These are phyloP conservation scores for Lentinula guzmanii DNA, from an alignment of 768 basidiomycete genomes.

Conservation along the genomic window DNA sequence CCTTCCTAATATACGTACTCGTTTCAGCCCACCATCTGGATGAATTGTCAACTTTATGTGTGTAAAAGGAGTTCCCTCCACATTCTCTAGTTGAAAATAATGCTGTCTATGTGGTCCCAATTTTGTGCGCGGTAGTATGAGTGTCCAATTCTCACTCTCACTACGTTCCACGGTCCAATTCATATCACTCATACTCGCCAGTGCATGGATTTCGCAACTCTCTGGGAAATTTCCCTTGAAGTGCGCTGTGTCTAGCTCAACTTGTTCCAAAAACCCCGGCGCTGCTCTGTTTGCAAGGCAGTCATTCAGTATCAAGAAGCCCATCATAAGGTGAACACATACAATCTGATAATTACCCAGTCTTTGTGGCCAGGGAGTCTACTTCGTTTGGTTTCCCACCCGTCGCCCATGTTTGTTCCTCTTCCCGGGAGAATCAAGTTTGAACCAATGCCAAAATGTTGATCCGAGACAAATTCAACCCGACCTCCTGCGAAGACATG, in stretches of 20 bases:
- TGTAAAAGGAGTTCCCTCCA: slow-evolving; percentile 53
- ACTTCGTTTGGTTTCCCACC: slow-evolving; percentile 97
- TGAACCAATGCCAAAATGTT: slow-evolving; percentile 89
- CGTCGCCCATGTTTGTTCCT: slow-evolving; percentile 94
- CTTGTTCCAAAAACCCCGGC: slow-evolving; percentile 64
- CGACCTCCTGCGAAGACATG: slow-evolving; percentile 87
- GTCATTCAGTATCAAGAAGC: slow-evolving; percentile 3
- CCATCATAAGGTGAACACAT: slow-evolving; percentile 22
- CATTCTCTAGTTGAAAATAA: slow-evolving; percentile 76
- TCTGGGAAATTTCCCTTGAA: slow-evolving; percentile 97
- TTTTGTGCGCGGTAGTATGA: slow-evolving; percentile 69
- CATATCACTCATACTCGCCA: slow-evolving; percentile 27
- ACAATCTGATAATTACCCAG: slow-evolving; percentile 90
- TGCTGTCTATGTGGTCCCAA: slow-evolving; percentile 89
- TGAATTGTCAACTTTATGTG: slow-evolving; percentile 87
- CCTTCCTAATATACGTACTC: slow-evolving; percentile 76
- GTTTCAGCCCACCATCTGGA: slow-evolving; percentile 94
- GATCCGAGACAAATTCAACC: slow-evolving; percentile 82
- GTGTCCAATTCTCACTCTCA: slow-evolving; percentile 57
- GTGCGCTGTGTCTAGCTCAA: slow-evolving; percentile 90
- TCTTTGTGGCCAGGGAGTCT: slow-evolving; percentile 77
- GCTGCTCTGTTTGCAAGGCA: slow-evolving; percentile 47
- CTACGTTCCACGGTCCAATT: slow-evolving; percentile 29
- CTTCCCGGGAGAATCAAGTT: slow-evolving; percentile 91
- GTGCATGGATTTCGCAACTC: slow-evolving; percentile 74